Base-by-base conservation (phyloP, 345 rosid species). In the Jatropha curcas region DNA sequence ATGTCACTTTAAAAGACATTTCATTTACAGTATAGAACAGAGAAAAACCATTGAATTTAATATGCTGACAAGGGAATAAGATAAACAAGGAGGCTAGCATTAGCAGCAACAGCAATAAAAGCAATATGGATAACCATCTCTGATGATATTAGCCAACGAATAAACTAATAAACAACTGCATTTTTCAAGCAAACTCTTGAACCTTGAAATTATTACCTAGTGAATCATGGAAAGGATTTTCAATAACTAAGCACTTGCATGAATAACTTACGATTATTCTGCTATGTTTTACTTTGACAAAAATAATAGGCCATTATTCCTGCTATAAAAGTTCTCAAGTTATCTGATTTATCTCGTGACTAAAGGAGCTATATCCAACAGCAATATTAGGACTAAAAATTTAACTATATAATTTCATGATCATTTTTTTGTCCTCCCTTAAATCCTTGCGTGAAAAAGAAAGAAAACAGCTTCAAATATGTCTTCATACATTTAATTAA, bases 1-100 rank as follows among this genome's bases (percentile, higher is more conserved):
- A 72, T 1, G 72, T 75, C 14, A 75, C 30, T 64, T 37, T 45
- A 63, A 27, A 56, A 65, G 30, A n/a, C 39, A 35, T 7, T n/a
- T 30, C 31, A 70, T 53, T 51, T 52, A 51, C 3, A 11, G 41
- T 45, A 43, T 7, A 57, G 12, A n/a, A 33, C 25, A 71, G 25
- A 16, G 31, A 16, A 71, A 31, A 12, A 13, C 6, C 16, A 7
- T 16, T 66, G 69, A 43, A 68, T 22, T 35, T 20, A 35, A 71
- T 67, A 30, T 53, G 28, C 59, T 50, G n/a, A 24, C 13, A 5
- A 5, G 22, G 17, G 71, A 33, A 33, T n/a, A 33, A 45, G 17
- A 39, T 10, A 57, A 70, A 35, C 13, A 20, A 33, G 1, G 14
- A n/a, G 50, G 60, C 48, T 34, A 35, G 57, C 31, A 11, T 5